Percentiles rank a stretch among this genome's conserved stretches.
These are phyloP conservation scores for Hyphopichia homilentoma DNA, from an alignment of 805 yeast genomes.

Conservation along the genomic window DNA sequence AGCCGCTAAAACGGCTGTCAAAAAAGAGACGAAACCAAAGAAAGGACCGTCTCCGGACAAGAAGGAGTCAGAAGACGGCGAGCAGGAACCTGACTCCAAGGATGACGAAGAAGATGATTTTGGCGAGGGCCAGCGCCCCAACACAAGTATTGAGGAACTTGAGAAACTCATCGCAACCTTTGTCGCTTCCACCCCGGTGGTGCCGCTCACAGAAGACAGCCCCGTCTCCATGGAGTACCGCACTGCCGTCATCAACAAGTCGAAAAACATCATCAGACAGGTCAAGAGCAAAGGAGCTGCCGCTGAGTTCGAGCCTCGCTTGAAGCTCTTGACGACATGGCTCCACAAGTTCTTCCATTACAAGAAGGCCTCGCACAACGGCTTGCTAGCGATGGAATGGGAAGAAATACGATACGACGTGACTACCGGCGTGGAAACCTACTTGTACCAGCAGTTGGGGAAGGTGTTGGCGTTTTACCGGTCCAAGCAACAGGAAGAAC, in stretches of 20 bases:
- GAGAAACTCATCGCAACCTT: conserved; percentile 8
- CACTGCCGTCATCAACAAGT: conserved; percentile 15
- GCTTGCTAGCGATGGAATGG: conserved; percentile 40
- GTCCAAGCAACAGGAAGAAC: neutral
- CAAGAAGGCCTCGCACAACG: conserved; percentile 31
- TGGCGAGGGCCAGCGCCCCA: neutral
- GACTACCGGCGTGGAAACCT: conserved; percentile 32
- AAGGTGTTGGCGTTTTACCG: conserved; percentile 9
- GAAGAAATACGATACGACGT: conserved; percentile 39
- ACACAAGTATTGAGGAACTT: conserved; percentile 12
- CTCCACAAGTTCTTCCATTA: conserved; percentile 32
- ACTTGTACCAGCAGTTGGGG: conserved; percentile 32
- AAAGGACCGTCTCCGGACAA: neutral
- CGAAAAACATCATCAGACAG: conserved; percentile 25
- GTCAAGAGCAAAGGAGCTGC: conserved; percentile 22
- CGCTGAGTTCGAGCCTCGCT: conserved; percentile 23
- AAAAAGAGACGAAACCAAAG: conserved; percentile 2
- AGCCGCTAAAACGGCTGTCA: neutral
- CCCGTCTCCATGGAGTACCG: conserved; percentile 17
- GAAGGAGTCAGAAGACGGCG: neutral
- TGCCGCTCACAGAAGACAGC: conserved; percentile 11
- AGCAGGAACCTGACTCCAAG: too few relatives aligned
- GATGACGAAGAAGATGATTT: conserved; percentile 8
- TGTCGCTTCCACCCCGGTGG: conserved; percentile 5
- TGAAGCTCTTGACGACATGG: conserved; percentile 26